Conservation (phyloP, 2,329 filamentous ascomycete genomes). For the Cyclaneusma minus region DNA sequence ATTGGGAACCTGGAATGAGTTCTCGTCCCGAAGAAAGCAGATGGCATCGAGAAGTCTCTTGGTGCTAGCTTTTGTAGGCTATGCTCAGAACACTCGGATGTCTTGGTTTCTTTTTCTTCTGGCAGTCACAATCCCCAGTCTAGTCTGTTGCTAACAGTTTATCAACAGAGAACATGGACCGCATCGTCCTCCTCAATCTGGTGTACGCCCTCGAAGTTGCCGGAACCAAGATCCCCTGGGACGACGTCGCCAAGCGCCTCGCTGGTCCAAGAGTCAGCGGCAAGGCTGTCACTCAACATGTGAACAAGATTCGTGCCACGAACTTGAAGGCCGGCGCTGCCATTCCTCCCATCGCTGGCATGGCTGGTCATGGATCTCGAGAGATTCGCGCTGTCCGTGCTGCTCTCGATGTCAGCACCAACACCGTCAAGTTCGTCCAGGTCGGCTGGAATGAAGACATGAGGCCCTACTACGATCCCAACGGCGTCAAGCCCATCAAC, state of each 20-base stretch:
- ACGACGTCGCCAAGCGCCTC: constrained; percentile 24
- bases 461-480: not conserved
- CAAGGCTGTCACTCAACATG: constrained; percentile 22
- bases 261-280: constrained; percentile 24
- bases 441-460: constrained; percentile 1
- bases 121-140: too few species aligned
- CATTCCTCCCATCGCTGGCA: constrained; percentile 22
- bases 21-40: too few species aligned
- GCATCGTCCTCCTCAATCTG: constrained; percentile 3
- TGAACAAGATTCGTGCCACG: constrained; percentile 20
- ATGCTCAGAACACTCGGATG: too few species aligned
- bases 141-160: too few species aligned
- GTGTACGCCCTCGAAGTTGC: constrained; percentile 9
- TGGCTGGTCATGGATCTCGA: constrained; percentile 8
- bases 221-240: constrained; percentile 23
- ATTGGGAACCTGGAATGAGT: too few species aligned
- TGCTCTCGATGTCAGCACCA: constrained; percentile 1
- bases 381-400: constrained; percentile 13
- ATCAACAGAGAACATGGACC: too few species aligned
- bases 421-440: not conserved
- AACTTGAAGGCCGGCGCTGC: constrained; percentile 25
- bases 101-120: too few species aligned
- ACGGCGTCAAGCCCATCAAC: too few species aligned
- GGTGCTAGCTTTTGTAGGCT: too few species aligned
- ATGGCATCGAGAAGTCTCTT: too few species aligned